phyloP scores from a whole-genome alignment of 495 filamentous ascomycete species.

The Mytilinidion resinicola region DNA sequence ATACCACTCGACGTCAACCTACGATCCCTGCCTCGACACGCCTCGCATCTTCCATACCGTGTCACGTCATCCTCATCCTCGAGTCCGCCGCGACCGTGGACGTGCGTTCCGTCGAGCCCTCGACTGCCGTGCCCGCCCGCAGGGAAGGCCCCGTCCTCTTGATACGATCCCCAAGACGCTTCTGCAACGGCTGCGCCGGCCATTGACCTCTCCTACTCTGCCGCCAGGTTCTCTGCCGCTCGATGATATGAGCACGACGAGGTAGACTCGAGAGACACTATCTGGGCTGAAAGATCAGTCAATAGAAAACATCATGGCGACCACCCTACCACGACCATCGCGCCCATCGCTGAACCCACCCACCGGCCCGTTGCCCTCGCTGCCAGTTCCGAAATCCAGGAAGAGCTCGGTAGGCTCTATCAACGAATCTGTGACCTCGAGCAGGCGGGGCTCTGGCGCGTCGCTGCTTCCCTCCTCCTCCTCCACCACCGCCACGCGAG shows the following conservation, averaged over 20 bases:
- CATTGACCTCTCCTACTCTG: neutral
- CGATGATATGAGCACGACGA: slow-evolving; percentile 3
- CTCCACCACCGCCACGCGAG: slow-evolving; percentile 10
- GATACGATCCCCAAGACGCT: neutral
- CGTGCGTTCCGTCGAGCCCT: neutral
- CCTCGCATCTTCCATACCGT: too few relatives aligned
- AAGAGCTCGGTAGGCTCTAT: slow-evolving; percentile 48
- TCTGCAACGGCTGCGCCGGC: neutral
- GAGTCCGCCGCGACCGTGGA: neutral
- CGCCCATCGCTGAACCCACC: slow-evolving; percentile 59
- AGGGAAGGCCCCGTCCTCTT: neutral
- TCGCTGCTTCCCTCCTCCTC: slow-evolving; percentile 26
- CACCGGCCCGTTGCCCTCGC: slow-evolving; percentile 57
- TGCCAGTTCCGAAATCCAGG: slow-evolving; percentile 65
- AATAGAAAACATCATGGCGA: slow-evolving; percentile 44
- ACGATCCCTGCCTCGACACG: too few relatives aligned
- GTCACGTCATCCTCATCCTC: neutral
- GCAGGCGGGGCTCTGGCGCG: slow-evolving; percentile 39
- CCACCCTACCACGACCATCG: slow-evolving; percentile 58
- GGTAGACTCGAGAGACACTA: neutral
- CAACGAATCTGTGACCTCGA: slow-evolving; percentile 37
- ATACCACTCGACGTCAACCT: too few relatives aligned
- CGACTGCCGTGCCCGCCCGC: neutral
- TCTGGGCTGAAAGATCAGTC: neutral
- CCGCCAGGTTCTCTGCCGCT: neutral